Percentiles rank a stretch among this genome's conserved stretches.
phyloP scores from a whole-genome alignment of 1,139 yeast genomes.

The Blastobotrys aristatus region DNA sequence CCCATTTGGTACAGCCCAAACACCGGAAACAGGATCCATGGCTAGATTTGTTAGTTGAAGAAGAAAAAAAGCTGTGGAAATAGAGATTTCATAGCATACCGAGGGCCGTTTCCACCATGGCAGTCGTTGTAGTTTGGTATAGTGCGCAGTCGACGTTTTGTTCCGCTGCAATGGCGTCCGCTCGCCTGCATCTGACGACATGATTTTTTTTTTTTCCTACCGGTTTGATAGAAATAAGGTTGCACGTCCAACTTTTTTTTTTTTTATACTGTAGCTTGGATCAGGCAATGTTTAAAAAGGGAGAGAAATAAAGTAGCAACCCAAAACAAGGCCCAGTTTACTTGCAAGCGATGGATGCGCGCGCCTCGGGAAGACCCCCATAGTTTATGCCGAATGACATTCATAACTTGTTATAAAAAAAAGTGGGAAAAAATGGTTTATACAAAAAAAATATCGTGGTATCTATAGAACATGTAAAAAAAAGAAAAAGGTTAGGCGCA shows the following conservation, averaged over 20 bases:
- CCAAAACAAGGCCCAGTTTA: too few relatives aligned
- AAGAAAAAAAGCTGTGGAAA: neutral
- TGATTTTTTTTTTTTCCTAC: too few relatives aligned
- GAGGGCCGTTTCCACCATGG: conserved; percentile 10
- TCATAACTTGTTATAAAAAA: too few relatives aligned
- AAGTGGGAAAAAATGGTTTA: neutral
- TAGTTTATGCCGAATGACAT: too few relatives aligned
- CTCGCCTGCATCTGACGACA: neutral
- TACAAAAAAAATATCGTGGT: neutral
- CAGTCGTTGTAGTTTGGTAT: neutral
- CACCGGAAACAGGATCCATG: conserved; percentile 3
- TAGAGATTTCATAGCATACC: neutral
- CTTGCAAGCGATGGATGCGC: too few relatives aligned
- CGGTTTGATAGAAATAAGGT: too few relatives aligned
- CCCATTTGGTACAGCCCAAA: conserved; percentile 2
- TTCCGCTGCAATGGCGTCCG: neutral
- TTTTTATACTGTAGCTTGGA: too few relatives aligned
- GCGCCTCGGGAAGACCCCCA: too few relatives aligned
- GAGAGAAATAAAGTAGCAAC: too few relatives aligned
- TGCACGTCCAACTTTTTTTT: too few relatives aligned
- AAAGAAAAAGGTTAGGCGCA: too few relatives aligned
- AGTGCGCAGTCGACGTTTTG: neutral
- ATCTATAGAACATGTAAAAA: neutral
- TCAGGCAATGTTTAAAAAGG: too few relatives aligned
- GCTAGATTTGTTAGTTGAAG: neutral